Conservation (phyloP, 805 yeast species). For the Teunomyces tritomae region DNA sequence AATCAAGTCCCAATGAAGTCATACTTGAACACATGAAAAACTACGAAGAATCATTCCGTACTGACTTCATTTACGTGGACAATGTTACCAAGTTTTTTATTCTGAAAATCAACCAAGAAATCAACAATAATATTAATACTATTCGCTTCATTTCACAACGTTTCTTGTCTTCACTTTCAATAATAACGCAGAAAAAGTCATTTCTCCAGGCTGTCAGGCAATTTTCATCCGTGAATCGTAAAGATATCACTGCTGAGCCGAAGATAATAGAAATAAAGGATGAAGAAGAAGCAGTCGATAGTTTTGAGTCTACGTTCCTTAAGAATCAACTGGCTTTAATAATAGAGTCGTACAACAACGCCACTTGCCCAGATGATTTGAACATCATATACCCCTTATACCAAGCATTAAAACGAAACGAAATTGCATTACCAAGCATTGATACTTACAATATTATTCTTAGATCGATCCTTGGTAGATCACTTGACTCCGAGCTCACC, state of each 20-base stretch:
- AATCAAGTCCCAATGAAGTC: slow-evolving; percentile 6
- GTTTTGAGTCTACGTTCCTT: slow-evolving; percentile 19
- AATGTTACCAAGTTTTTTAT: slow-evolving; percentile 23
- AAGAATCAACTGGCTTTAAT: slow-evolving; percentile 21
- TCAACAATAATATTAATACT: slow-evolving; percentile 23
- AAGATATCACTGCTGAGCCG: slow-evolving; percentile 4
- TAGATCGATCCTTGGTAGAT: slow-evolving; percentile 50
- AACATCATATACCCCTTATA: slow-evolving; percentile 38
- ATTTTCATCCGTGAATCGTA: slow-evolving; percentile 4
- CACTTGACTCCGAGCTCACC: slow-evolving; percentile 31
- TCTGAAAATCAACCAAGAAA: slow-evolving; percentile 29
- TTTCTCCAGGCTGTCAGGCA: slow-evolving; percentile 8
- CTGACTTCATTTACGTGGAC: slow-evolving; percentile 5
- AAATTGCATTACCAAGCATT: slow-evolving; percentile 44
- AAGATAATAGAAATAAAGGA: neutral
- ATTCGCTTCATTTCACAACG: slow-evolving; percentile 21
- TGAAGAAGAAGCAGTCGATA: neutral
- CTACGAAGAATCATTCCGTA: slow-evolving; percentile 1
- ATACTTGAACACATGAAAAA: slow-evolving; percentile 9
- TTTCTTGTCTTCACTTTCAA: slow-evolving; percentile 20
- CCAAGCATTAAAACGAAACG: slow-evolving; percentile 39
- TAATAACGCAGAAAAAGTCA: slow-evolving; percentile 4
- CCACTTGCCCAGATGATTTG: slow-evolving; percentile 19
- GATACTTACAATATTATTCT: slow-evolving; percentile 54
- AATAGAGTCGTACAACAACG: slow-evolving; percentile 13